A percentile compares a stretch with the other conserved stretches of the same genome.
Conservation (phyloP, 2,329 filamentous ascomycete genomes). For the Calonectria pseudoreteaudii region DNA sequence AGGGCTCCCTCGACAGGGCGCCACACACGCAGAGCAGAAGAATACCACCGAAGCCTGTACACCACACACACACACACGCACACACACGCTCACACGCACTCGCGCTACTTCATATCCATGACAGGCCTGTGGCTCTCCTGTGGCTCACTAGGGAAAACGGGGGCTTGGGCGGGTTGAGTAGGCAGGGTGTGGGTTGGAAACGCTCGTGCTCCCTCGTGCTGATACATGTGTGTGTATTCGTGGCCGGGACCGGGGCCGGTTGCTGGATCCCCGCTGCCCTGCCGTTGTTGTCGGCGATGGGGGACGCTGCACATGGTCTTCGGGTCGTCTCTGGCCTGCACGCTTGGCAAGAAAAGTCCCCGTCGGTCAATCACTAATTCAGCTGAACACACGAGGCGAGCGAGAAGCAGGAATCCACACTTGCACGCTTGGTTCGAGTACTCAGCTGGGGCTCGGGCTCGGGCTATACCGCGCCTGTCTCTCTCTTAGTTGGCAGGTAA, state of each 20-base stretch:
- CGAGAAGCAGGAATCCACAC: conserved; percentile 7
- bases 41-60: conserved; percentile 4
- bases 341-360: neutral
- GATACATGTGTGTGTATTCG: conserved; percentile 21
- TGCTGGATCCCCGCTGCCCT: conserved; percentile 43
- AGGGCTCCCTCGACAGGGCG: conserved; percentile 38
- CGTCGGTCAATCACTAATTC: conserved; percentile 8
- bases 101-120: conserved; percentile 13
- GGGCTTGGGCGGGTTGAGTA: conserved; percentile 13
- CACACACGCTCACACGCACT: too few species aligned
- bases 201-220: conserved; percentile 17
- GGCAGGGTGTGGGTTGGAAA: conserved; percentile 7
- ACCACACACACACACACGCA: neutral
- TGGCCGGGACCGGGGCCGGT: conserved; percentile 42
- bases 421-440: neutral
- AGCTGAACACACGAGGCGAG: conserved; percentile 9
- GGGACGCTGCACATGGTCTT: neutral
- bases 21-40: conserved; percentile 12
- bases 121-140: conserved; percentile 19
- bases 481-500: conserved; percentile 1
- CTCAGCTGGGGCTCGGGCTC: conserved; percentile 10
- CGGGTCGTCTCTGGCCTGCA: neutral
- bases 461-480: conserved; percentile 5
- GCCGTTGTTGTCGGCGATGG: conserved; percentile 29
- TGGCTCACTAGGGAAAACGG: conserved; percentile 16